phyloP scores from a whole-genome alignment of 805 yeast genomes.

The Kodamaea lidongshanica region DNA sequence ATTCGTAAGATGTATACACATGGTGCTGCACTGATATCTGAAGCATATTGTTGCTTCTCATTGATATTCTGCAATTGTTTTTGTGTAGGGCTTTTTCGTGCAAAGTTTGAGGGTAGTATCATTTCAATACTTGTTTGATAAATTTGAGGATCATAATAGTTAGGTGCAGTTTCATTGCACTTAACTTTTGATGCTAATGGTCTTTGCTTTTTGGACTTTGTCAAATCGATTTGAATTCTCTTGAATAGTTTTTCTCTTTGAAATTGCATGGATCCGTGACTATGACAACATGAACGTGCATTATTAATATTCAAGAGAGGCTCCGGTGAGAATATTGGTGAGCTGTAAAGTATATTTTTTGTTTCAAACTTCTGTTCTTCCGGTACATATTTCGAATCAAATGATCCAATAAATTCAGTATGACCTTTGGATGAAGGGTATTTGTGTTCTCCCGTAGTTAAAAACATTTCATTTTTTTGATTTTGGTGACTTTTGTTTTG shows the following conservation, averaged over 20 bases:
- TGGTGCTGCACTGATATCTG: too few species aligned
- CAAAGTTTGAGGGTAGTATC: conserved; percentile 1
- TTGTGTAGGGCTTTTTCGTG: not conserved
- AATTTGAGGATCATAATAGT: not conserved
- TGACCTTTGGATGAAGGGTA: not conserved
- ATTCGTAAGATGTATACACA: too few species aligned
- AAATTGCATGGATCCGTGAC: not conserved
- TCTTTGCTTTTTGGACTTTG: conserved; percentile 4
- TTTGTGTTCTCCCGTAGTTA: not conserved
- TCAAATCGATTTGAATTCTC: conserved; percentile 2
- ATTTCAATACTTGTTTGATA: not conserved
- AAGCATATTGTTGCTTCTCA: too few species aligned
- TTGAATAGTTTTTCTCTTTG: not conserved
- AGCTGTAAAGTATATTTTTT: conserved; percentile 1
- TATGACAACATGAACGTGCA: conserved; percentile 1
- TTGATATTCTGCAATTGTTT: not conserved
- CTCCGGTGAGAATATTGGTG: not conserved
- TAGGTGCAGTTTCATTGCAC: not conserved
- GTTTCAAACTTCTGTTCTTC: conserved; percentile 1
- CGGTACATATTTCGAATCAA: not conserved
- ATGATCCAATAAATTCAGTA: not conserved
- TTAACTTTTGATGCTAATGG: conserved; percentile 1
- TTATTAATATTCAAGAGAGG: too few species aligned
- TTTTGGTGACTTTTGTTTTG: too few species aligned
- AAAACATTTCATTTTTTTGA: too few species aligned